phyloP scores from a whole-genome alignment of 1,284 basidiomycete genomes.

The Albatrellus sp. region DNA sequence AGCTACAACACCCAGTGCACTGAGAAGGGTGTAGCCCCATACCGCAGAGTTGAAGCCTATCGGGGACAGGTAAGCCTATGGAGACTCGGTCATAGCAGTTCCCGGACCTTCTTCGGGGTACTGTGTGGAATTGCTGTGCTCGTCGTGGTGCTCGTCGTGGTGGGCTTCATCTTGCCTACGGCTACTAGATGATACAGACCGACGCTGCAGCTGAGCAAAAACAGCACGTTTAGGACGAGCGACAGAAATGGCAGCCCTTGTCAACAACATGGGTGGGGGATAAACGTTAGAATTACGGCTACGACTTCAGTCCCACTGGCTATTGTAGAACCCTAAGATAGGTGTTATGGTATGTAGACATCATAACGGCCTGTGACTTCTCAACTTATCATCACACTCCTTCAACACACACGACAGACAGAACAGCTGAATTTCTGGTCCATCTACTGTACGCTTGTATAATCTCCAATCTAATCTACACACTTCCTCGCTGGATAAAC shows the following conservation, averaged over 20 bases:
- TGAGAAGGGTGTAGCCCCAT: constrained; percentile 47
- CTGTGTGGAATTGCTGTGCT: constrained; percentile 28
- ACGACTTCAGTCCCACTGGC: too few species aligned
- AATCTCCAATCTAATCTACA: too few species aligned
- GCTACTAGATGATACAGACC: constrained; percentile 25
- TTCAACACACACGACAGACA: too few species aligned
- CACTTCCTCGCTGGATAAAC: too few species aligned
- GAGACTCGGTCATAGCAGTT: neutral
- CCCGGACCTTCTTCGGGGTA: constrained; percentile 47
- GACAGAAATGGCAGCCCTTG: constrained; percentile 20
- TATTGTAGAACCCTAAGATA: too few species aligned
- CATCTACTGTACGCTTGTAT: too few species aligned
- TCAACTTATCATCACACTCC: too few species aligned
- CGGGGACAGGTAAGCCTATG: neutral
- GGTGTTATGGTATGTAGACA: too few species aligned
- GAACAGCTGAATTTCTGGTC: too few species aligned
- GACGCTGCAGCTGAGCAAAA: constrained; percentile 17
- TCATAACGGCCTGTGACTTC: too few species aligned
- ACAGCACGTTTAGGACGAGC: constrained; percentile 16
- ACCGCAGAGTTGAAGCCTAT: constrained; percentile 45
- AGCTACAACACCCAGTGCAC: constrained; percentile 31
- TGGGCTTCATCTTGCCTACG: constrained; percentile 22
- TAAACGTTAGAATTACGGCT: neutral
- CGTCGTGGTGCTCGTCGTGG: constrained; percentile 21
- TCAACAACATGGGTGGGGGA: constrained; percentile 21